phyloP scores from a whole-genome alignment of 805 yeast genomes.

The Candida xiaguanensis region DNA sequence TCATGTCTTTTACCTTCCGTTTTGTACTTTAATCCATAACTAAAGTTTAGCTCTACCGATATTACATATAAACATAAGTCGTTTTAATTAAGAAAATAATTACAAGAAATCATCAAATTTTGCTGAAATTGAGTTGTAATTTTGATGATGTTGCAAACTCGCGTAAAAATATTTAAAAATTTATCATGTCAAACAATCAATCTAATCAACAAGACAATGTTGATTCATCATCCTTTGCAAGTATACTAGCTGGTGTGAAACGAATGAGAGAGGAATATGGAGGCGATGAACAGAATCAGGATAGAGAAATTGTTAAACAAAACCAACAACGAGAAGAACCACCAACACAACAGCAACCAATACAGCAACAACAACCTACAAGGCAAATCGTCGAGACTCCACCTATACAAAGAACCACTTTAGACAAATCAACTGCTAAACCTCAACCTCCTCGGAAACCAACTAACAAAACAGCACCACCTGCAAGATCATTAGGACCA shows the following conservation, averaged over 20 bases:
- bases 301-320: slow-evolving; percentile 1
- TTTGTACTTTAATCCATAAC: too few relatives aligned
- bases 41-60: too few relatives aligned
- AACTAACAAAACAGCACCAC: background rate
- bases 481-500: slow-evolving; percentile 9
- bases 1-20: too few relatives aligned
- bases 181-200: background rate
- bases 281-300: slow-evolving; percentile 5
- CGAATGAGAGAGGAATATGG: slow-evolving; percentile 49
- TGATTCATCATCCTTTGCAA: slow-evolving; percentile 64
- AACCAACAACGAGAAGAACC: background rate
- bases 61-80: too few relatives aligned
- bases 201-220: slow-evolving; percentile 4
- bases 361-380: background rate
- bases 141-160: background rate
- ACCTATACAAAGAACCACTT: background rate
- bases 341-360: background rate
- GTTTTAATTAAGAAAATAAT: too few relatives aligned
- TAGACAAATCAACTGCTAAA: slow-evolving; percentile 11
- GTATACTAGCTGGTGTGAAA: slow-evolving; percentile 67
- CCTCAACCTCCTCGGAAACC: slow-evolving; percentile 12
- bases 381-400: background rate
- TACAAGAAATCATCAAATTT: too few relatives aligned
- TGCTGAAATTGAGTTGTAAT: too few relatives aligned
- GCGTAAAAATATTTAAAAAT: background rate